Conservation (phyloP, 2,329 filamentous ascomycete genomes). For the Colletotrichum simmondsii region DNA sequence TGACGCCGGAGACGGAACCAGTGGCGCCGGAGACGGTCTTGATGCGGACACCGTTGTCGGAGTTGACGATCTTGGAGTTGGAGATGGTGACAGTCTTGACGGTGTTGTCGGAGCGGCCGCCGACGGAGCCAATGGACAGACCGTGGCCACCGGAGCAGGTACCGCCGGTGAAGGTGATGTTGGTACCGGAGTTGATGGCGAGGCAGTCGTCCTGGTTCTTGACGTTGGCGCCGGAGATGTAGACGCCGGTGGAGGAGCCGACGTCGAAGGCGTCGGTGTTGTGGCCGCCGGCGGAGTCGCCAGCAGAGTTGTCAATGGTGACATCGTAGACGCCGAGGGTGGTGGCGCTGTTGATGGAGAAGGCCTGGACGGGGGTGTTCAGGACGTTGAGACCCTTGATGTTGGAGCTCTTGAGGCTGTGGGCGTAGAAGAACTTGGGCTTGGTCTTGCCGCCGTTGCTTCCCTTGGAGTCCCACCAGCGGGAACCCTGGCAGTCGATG, state of each 20-base stretch:
- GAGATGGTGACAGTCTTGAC: conserved; percentile 63
- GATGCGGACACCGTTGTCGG: conserved; percentile 62
- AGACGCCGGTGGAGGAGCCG: conserved; percentile 58
- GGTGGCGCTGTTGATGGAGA: conserved; percentile 50
- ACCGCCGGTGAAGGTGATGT: conserved; percentile 57
- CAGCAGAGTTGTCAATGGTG: conserved; percentile 51
- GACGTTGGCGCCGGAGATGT: conserved; percentile 62
- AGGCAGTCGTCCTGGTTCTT: conserved; percentile 73
- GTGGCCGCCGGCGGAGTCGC: conserved; percentile 48
- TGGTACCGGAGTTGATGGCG: conserved; percentile 64
- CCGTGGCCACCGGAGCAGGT: conserved; percentile 57
- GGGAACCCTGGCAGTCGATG: conserved; percentile 66
- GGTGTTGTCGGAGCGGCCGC: conserved; percentile 60
- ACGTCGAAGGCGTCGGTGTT: conserved; percentile 73
- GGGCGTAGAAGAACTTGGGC: conserved; percentile 69
- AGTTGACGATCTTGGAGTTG: conserved; percentile 61
- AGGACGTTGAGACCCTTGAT: conserved; percentile 51
- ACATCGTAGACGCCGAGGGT: conserved; percentile 48
- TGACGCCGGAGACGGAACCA: conserved; percentile 54
- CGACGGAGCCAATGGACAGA: conserved; percentile 56
- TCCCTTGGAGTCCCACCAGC: conserved; percentile 72
- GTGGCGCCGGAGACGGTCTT: conserved; percentile 60
- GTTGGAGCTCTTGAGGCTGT: conserved; percentile 48
- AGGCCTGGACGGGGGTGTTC: conserved; percentile 55
- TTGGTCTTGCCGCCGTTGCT: conserved; percentile 70